Evolutionary conservation across 495 filamentous ascomycete genomes (phyloP).

Genomic region (Penicillium psychrofluorescens): DNA sequence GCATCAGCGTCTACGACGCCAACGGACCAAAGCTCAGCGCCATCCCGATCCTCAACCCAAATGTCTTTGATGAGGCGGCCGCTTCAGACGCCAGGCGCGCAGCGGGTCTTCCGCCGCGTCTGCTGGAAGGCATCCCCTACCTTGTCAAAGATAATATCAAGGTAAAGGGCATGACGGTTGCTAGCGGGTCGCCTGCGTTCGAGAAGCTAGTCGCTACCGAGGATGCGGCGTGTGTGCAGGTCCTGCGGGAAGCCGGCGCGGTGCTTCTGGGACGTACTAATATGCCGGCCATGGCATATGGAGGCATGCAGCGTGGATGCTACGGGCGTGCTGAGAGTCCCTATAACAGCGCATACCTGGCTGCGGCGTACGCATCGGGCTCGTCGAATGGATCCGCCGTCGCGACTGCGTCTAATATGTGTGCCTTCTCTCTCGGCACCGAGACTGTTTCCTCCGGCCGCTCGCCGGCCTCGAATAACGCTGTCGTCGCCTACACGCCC

Average conservation of each 20-base stretch:
- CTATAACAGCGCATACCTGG: constrained; percentile 23
- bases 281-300: constrained; percentile 36
- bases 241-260: constrained; percentile 55
- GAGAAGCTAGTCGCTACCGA: constrained; percentile 54
- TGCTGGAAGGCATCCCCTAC: constrained; percentile 66
- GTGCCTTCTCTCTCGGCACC: constrained; percentile 29
- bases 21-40: constrained; percentile 24
- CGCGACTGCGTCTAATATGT: constrained; percentile 27
- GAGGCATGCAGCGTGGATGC: constrained; percentile 33
- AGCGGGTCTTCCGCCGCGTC: constrained; percentile 25
- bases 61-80: constrained; percentile 22
- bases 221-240: constrained; percentile 53
- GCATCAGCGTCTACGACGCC: constrained; percentile 32
- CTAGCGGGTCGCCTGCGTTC: constrained; percentile 45
- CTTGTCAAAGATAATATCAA: constrained; percentile 67
- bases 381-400: constrained; percentile 33
- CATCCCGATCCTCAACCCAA: constrained; percentile 23
- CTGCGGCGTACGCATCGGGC: constrained; percentile 29
- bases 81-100: constrained; percentile 24
- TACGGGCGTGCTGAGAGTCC: constrained; percentile 31
- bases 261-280: constrained; percentile 51
- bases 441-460: constrained; percentile 34
- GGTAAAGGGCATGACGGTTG: constrained; percentile 59
- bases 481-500: constrained; percentile 30
- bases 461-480: constrained; percentile 30